These are phyloP conservation scores for Scheffersomyces amazonensis DNA, from an alignment of 805 yeast species.

Conservation along the genomic window DNA sequence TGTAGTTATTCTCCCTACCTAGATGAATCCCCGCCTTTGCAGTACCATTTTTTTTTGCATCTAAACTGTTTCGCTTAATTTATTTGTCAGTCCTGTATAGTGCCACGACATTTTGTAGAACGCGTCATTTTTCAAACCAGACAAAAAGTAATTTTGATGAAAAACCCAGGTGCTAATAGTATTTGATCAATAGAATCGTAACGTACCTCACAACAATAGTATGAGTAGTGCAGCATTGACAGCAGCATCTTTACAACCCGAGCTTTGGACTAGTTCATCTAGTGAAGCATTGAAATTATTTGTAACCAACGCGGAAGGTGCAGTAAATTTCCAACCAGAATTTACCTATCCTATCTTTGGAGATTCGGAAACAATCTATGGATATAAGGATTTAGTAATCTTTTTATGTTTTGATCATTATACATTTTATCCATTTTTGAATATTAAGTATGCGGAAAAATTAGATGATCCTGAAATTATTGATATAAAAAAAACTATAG, in stretches of 20 bases:
- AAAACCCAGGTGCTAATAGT: neutral
- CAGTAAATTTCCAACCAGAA: constrained; percentile 61
- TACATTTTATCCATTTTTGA: constrained; percentile 71
- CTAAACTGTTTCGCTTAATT: no score
- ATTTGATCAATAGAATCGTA: neutral
- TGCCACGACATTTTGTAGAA: no score
- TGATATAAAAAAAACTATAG: constrained; percentile 55
- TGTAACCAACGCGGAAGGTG: constrained; percentile 54
- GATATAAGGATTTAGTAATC: constrained; percentile 69
- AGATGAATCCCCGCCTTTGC: no score
- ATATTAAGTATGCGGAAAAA: constrained; percentile 53
- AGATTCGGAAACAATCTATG: constrained; percentile 83
- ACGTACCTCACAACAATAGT: no score
- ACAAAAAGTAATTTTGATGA: no score
- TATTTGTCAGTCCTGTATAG: no score
- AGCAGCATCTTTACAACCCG: constrained; percentile 50
- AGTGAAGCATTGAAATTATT: constrained; percentile 63
- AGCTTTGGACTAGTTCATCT: constrained; percentile 71
- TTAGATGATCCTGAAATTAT: constrained; percentile 52
- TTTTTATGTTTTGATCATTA: constrained; percentile 68
- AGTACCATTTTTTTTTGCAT: no score
- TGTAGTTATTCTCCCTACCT: no score
- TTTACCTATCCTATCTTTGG: constrained; percentile 96
- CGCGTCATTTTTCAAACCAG: no score
- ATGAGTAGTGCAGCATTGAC: constrained; percentile 1